Evolutionary conservation across 1,284 basidiomycete genomes (phyloP).

Genomic region (Grifola frondosa): DNA sequence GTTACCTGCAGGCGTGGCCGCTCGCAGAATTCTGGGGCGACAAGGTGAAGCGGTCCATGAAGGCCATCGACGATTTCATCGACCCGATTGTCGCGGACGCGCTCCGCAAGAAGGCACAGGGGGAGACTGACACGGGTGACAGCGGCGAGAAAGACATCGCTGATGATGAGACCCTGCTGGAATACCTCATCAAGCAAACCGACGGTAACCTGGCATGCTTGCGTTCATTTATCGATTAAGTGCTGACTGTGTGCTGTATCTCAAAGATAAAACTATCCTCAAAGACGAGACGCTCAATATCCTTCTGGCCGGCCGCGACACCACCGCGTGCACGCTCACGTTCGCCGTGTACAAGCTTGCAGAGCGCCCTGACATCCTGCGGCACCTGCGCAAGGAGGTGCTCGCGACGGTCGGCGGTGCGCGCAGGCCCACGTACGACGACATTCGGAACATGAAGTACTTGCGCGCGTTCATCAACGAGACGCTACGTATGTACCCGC

Average conservation of each 20-base stretch:
- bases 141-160: conserved; percentile 23
- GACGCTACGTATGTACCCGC: conserved; percentile 58
- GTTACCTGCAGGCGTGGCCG: conserved; percentile 44
- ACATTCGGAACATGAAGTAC: conserved; percentile 41
- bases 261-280: conserved; percentile 28
- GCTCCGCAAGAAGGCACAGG: conserved; percentile 33
- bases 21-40: conserved; percentile 48
- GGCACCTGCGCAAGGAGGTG: conserved; percentile 39
- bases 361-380: conserved; percentile 34
- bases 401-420: conserved; percentile 31
- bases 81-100: conserved; percentile 51
- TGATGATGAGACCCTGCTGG: conserved; percentile 48
- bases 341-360: conserved; percentile 40
- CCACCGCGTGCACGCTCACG: conserved; percentile 39
- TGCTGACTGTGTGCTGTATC: background rate
- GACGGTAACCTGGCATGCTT: conserved; percentile 34
- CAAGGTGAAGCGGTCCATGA: conserved; percentile 43
- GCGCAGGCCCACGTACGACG: conserved; percentile 36
- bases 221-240: conserved; percentile 3
- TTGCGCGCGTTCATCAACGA: conserved; percentile 47
- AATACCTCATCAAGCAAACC: conserved; percentile 50
- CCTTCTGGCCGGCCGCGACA: conserved; percentile 37
- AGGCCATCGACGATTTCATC: conserved; percentile 47
- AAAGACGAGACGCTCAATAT: conserved; percentile 39
- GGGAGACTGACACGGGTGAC: background rate